Base-by-base conservation (phyloP, 1,284 basidiomycete species). In the Tilletia caries region DNA sequence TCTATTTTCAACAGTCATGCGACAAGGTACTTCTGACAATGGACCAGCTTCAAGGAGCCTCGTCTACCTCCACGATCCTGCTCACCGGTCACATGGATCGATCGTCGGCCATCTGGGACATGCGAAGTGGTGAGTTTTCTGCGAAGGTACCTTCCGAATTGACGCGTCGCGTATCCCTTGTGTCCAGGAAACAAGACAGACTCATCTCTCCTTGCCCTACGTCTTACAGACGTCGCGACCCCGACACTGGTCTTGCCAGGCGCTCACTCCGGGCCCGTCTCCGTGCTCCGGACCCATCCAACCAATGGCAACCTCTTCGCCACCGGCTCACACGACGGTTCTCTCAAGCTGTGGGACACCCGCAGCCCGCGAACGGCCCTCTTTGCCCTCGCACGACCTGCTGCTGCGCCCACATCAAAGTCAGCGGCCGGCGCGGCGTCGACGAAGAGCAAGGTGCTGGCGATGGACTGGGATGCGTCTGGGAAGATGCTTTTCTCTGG, bases 261-360 rank as follows among this genome's bases (percentile, higher is more conserved):
- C 43, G 76, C 78, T 1, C 80, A 82, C 66, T 41, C 69, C 2
- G 77, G 71, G 1, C 77, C 81, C 0, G 71, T 82, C 2, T 65
- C 71, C 23, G 68, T 69, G 1, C 50, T 83, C 18, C 46, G 66
- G 0, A 50, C 75, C 6, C 76, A 82, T 44, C 80, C 80, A 1
- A 33, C 65, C 0, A 73, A 70, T 18, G 10, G n/a, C n/a, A n/a
- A 77, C 48, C 71, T 81, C 20, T 76, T 82, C 52, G 75, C 74
- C 0, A 71, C 73, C 15, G 79, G 68, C 0, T 74, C 73, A 5
- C 69, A 72, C 29, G 80, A 83, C 20, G 73, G 67, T 6, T 65
- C 58, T 2, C 68, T 81, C 34, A 79, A 79, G 58, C 70, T 82
- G 10, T 83, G 79, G 79, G 81, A 83, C 65, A 69, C 72, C 37